Conservation (phyloP, 2,329 filamentous ascomycete species). For the Ophiocordyceps camponoti-saundersi region DNA sequence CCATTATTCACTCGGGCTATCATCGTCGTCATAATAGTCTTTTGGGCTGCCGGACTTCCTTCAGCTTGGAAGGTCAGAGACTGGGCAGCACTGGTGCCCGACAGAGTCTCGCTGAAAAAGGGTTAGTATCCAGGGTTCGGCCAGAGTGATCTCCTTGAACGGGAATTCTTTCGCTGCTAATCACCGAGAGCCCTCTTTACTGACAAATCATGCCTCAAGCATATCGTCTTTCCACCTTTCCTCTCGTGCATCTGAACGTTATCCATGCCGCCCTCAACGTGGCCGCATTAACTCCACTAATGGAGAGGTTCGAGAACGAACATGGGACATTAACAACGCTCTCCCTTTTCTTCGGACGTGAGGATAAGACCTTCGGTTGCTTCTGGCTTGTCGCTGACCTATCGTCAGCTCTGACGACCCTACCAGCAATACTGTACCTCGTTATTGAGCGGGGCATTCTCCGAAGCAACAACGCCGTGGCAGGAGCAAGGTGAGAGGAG, state of each 20-base stretch:
- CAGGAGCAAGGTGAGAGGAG: conserved; percentile 58
- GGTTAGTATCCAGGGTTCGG: conserved; percentile 28
- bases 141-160: too few species aligned
- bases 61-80: conserved; percentile 53
- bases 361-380: conserved; percentile 19
- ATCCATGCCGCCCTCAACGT: conserved; percentile 70
- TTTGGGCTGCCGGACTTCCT: conserved; percentile 52
- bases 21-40: conserved; percentile 41
- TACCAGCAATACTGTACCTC: conserved; percentile 71
- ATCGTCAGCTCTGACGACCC: conserved; percentile 50
- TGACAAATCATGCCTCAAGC: conserved; percentile 31
- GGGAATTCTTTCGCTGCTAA: background rate
- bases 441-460: conserved; percentile 61
- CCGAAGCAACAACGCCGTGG: conserved; percentile 51
- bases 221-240: conserved; percentile 85
- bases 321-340: conserved; percentile 81
- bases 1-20: conserved; percentile 71
- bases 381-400: background rate
- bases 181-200: background rate
- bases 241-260: conserved; percentile 67
- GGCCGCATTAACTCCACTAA: conserved; percentile 63
- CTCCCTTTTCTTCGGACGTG: conserved; percentile 79
- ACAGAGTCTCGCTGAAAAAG: conserved; percentile 51
- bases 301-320: conserved; percentile 88
- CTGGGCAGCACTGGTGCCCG: conserved; percentile 68